Evolutionary conservation across 2,329 filamentous ascomycete species (phyloP).

Genomic region (Fusarium metavorans): DNA sequence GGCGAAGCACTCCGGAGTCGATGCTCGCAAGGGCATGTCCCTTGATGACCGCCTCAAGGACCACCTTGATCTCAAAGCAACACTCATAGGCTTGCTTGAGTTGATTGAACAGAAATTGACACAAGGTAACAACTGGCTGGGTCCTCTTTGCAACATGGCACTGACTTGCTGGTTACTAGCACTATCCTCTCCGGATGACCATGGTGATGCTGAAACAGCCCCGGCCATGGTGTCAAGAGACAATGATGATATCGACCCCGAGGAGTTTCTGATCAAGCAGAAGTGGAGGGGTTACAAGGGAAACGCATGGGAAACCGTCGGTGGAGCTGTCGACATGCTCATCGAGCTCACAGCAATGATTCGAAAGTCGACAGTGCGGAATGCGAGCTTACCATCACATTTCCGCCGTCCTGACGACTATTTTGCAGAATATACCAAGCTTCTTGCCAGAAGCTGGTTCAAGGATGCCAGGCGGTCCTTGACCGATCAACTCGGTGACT

Average conservation of each 20-base stretch:
- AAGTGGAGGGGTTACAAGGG: neutral
- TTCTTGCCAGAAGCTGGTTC: neutral
- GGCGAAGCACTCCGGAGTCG: neutral
- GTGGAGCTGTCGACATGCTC: neutral
- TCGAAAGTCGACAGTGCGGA: neutral
- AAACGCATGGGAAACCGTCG: neutral
- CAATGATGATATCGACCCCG: neutral
- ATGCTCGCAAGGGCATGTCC: neutral
- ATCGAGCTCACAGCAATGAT: neutral
- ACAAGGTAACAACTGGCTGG: neutral
- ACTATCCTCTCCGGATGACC: neutral
- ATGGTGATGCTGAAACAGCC: neutral
- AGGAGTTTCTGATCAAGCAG: neutral
- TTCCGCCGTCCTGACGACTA: neutral
- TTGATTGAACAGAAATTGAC: neutral
- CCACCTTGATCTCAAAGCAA: neutral
- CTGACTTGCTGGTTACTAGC: neutral
- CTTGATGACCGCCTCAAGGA: neutral
- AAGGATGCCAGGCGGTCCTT: neutral
- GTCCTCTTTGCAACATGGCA: neutral
- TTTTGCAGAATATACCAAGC: neutral
- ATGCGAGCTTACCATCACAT: neutral
- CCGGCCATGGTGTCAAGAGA: neutral
- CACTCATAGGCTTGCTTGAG: neutral
- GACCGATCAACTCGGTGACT: neutral